phyloP scores from a whole-genome alignment of 768 basidiomycete genomes.

The Lactifluus rugatus region DNA sequence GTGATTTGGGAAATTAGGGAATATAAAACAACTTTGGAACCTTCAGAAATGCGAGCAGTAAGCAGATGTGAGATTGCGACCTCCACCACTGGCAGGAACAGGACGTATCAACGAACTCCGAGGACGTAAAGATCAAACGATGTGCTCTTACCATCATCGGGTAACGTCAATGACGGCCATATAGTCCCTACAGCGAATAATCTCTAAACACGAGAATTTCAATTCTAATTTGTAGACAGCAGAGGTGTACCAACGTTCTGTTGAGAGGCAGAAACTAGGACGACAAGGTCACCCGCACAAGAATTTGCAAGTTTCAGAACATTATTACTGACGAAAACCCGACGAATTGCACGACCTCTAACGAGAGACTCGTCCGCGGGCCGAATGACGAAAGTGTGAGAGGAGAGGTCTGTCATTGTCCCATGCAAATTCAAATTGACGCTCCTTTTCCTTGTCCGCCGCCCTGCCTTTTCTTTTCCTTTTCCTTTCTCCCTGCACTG shows the following conservation, averaged over 20 bases:
- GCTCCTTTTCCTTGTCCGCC: too few species aligned
- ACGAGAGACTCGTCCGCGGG: background rate
- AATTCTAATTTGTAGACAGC: constrained; percentile 1
- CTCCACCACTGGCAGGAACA: constrained; percentile 36
- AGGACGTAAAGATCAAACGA: background rate
- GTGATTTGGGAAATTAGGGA: constrained; percentile 25
- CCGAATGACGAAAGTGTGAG: constrained; percentile 2
- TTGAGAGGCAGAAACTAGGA: constrained; percentile 32
- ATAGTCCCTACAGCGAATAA: constrained; percentile 57
- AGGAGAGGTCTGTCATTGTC: background rate
- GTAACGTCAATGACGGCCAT: constrained; percentile 65
- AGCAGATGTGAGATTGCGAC: constrained; percentile 49
- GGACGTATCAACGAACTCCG: background rate
- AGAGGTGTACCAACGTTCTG: constrained; percentile 6
- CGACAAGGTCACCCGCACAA: constrained; percentile 61
- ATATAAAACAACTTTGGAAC: constrained; percentile 38
- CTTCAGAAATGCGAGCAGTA: constrained; percentile 48
- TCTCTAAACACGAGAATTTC: constrained; percentile 27
- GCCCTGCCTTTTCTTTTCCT: background rate
- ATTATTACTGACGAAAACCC: constrained; percentile 55
- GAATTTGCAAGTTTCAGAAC: constrained; percentile 49
- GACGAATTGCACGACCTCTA: constrained; percentile 42
- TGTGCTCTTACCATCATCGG: constrained; percentile 44
- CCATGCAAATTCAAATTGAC: too few species aligned
- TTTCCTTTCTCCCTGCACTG: background rate